Evolutionary conservation across 176 grass and related monocot species (phyloP).

Genomic region (Elymus sibiricus): DNA sequence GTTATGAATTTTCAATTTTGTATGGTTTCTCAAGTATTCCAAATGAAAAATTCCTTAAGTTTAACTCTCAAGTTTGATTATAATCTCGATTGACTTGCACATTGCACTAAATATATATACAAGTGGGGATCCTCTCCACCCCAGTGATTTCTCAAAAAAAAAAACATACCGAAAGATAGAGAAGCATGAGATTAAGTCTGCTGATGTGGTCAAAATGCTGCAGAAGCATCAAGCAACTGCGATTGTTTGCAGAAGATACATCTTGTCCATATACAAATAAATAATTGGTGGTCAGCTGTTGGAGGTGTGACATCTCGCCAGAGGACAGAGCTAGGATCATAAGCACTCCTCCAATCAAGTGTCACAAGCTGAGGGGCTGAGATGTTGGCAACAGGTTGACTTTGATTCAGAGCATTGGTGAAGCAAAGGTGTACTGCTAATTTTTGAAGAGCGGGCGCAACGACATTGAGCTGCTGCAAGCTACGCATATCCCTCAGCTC

Average conservation of each 20-base stretch:
- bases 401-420: rapidly evolving
- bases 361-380: background rate
- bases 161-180: no score
- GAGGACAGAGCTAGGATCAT: background rate
- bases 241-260: background rate
- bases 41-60: no score
- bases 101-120: no score
- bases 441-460: background rate
- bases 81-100: no score
- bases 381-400: background rate
- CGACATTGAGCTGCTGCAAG: background rate
- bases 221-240: no score
- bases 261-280: background rate
- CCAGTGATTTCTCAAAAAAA: no score
- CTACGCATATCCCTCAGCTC: background rate
- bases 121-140: no score
- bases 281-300: rapidly evolving
- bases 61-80: no score
- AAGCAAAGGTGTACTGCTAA: background rate
- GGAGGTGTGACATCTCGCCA: background rate
- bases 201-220: no score
- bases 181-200: no score
- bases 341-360: background rate
- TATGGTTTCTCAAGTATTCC: no score
- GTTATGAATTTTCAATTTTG: no score